phyloP scores from a whole-genome alignment of 2,329 filamentous ascomycete species.

The Diaporthe ampelina region DNA sequence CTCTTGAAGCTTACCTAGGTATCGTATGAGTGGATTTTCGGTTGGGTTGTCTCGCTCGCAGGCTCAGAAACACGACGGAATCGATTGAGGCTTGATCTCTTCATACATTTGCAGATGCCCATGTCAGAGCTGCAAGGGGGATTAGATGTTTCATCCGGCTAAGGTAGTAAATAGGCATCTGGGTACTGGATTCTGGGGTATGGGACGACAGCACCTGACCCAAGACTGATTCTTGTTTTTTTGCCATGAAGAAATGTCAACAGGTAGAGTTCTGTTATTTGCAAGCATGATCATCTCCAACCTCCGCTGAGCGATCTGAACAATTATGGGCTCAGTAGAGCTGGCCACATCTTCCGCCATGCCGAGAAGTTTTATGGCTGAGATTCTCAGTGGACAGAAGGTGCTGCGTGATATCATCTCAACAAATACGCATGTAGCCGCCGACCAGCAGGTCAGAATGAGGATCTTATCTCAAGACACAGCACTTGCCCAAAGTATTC shows the following conservation, averaged over 20 bases:
- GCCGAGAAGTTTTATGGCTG: too few relatives aligned
- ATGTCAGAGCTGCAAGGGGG: neutral
- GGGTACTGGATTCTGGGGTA: neutral
- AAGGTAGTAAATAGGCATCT: neutral
- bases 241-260: neutral
- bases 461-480: neutral
- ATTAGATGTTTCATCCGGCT: neutral
- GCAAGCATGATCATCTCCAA: neutral
- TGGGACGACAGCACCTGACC: neutral
- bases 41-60: neutral
- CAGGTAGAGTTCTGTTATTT: neutral
- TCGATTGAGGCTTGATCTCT: neutral
- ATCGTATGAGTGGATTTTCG: neutral
- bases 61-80: neutral
- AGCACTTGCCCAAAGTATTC: neutral
- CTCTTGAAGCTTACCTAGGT: slow-evolving; percentile 37
- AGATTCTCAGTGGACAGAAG: neutral
- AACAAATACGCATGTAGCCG: neutral
- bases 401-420: neutral
- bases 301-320: neutral
- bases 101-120: neutral
- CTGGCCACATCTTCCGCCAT: neutral
- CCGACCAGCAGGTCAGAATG: neutral
- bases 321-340: neutral
- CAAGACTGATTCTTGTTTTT: too few relatives aligned